Percentiles rank a stretch among this genome's conserved stretches.
These are phyloP conservation scores for Albophoma yamanashiensis DNA, from an alignment of 2,329 filamentous ascomycete genomes.

Conservation along the genomic window DNA sequence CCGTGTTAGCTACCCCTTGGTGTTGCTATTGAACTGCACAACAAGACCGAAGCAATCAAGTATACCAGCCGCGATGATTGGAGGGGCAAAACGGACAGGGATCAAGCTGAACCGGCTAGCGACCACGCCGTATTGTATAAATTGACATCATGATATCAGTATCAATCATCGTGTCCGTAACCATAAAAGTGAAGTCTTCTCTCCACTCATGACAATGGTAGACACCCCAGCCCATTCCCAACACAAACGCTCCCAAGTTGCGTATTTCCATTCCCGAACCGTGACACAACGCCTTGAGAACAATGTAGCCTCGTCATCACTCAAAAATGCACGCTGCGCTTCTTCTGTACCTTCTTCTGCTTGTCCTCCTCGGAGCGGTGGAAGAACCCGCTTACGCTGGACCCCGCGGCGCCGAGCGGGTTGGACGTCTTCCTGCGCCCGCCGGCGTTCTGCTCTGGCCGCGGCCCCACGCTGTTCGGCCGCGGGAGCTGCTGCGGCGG, in stretches of 20 bases:
- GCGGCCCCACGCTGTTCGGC: slow-evolving; percentile 37
- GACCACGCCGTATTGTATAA: neutral
- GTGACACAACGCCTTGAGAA: neutral
- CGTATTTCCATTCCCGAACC: neutral
- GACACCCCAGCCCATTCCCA: neutral
- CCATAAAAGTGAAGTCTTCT: neutral
- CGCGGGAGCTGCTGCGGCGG: slow-evolving; percentile 17
- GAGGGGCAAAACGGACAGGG: neutral
- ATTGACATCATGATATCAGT: neutral
- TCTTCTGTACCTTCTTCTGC: slow-evolving; percentile 33
- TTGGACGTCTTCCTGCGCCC: slow-evolving; percentile 12
- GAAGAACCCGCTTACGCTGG: slow-evolving; percentile 35
- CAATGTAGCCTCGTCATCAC: neutral
- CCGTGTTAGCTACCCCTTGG: neutral
- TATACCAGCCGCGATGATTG: too few relatives aligned
- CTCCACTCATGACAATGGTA: neutral
- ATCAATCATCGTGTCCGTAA: neutral
- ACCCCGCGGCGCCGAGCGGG: slow-evolving; percentile 24
- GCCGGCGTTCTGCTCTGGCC: slow-evolving; percentile 6
- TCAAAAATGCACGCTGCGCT: slow-evolving; percentile 36
- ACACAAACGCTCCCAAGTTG: neutral
- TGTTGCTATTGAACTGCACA: too few relatives aligned
- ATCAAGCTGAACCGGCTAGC: neutral
- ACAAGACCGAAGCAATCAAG: too few relatives aligned
- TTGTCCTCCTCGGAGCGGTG: slow-evolving; percentile 24